Conservation (phyloP, 139 green algal species). For the Chlorella sp. region DNA sequence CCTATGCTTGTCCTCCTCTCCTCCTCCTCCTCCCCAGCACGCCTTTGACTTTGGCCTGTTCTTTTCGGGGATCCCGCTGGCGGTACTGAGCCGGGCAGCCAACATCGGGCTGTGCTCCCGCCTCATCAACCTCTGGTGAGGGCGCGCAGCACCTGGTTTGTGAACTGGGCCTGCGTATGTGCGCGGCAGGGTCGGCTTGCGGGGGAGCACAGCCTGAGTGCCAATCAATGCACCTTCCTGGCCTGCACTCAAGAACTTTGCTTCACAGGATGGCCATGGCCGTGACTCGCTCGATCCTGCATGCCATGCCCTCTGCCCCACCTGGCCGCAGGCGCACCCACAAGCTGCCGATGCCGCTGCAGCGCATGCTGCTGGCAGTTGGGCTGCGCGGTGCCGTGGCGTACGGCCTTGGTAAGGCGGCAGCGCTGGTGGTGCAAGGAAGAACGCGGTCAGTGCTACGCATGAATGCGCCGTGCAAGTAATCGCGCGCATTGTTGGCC, state of each 20-base stretch:
- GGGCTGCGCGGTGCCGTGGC: slow-evolving; percentile 80
- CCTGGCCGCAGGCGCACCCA: slow-evolving; percentile 8
- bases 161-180: too few species aligned
- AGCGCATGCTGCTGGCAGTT: slow-evolving; percentile 69
- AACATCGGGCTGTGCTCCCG: slow-evolving; percentile 73
- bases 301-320: background rate
- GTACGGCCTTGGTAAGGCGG: slow-evolving; percentile 57
- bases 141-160: too few species aligned
- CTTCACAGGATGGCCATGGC: too few species aligned
- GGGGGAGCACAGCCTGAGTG: too few species aligned
- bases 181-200: too few species aligned
- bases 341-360: slow-evolving; percentile 58
- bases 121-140: slow-evolving; percentile 58
- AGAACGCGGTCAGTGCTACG: too few species aligned
- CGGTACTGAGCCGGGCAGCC: slow-evolving; percentile 56
- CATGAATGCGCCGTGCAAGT: too few species aligned
- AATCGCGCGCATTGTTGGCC: too few species aligned
- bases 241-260: too few species aligned
- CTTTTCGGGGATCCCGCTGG: slow-evolving; percentile 62
- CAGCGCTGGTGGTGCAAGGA: too few species aligned
- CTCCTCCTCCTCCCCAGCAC: background rate
- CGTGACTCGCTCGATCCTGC: background rate
- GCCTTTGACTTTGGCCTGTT: slow-evolving; percentile 38
- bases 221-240: too few species aligned
- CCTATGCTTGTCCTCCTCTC: too few species aligned